Evolutionary conservation across 2,329 filamentous ascomycete genomes (phyloP), one percentile per base, ranked within the genome.

Genomic region (Colletotrichum agaves): DNA sequence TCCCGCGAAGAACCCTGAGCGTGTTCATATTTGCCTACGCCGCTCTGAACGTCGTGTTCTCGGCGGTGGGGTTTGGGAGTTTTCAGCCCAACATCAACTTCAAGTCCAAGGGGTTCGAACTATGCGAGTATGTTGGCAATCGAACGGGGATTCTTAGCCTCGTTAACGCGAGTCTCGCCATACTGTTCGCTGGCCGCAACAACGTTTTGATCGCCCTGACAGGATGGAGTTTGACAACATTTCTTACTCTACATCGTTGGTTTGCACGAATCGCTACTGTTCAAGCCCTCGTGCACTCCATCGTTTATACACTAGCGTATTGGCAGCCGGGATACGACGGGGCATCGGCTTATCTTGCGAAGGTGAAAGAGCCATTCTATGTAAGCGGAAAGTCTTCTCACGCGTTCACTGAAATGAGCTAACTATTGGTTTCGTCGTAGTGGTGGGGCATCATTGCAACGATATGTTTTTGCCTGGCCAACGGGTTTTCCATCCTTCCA

Each of bases 1-100:
- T 77, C 0, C 83, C 83, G 0, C 84, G 81, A 1, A 63, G 77
- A 2, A 82, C 82, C 1, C 82, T 85, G 47, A 72, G 74, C 13
- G 60, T 84, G 12, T 85, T 81, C 72, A 81, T 86, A 43, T 50
- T 75, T 44, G 47, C 76, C 15, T 73, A 80, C 46, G 73, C 84
- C 19, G 67, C 80, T 15, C 68, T 73, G 11, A 72, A 82, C 23
- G 83, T 83, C 61, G 58, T 79, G 13, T 58, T 80, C 13, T 73
- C 81, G 2, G 72, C 70, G 5, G 72, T 75, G 11, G 72, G 75
- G 6, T 76, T 74, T 68, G 33, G 52, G 61, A 72, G 0, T 63
- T 67, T 67, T 7, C 67, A 70, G 6, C 78, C 77, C 0, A 76
- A 79, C 55, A 23, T 49, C 53, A 55, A 39, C 33, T 66, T 61